Base-by-base conservation (phyloP, 345 rosid genomes). In the Syzygium jambos region DNA sequence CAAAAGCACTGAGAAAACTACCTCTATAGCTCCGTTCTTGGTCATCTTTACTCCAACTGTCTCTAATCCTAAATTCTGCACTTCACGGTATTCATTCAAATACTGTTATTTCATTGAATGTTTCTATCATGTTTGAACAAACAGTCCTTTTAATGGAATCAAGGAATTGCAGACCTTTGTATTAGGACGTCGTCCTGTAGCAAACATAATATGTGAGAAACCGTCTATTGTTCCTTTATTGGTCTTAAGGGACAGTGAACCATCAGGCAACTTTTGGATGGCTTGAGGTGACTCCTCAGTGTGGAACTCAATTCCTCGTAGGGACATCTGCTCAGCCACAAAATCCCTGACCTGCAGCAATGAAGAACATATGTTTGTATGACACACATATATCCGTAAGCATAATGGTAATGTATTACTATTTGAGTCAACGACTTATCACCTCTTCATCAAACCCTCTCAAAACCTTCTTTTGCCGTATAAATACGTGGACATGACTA, bases 381-480 rank as follows among this genome's bases (percentile, higher is more conserved):
- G 25, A 73, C 29, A 19, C 8, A 49, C 54, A 34, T 38, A 38
- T 51, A 29, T 73, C 41, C 29, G 30, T 22, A n/a, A 49, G 61
- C 57, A 3, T 61, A 29, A 15, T 22, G 57, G 57, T 51, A 63
- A 29, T 86, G 80, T 21, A 30, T 84, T 29, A 54, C 63, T 30
- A 84, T 53, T 52, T 51, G 46, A 84, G 59, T 41, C 56, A 16
- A 29, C 1, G 5, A 51, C 88, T 84, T 61, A 91, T 89, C 86
- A 97, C 98, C 90, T 97, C 98, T 92, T 97, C 99, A 92, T 96
- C 99, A 86, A 97, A 97, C 78, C 99, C 99, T 88, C 98, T 94
- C 88, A 96, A 88, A 85, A 97, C 98, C 88, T 95, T 95, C 90
- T 96, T 94, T 91, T 97, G 99, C 86, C 99, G 85, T 88, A 97